These are phyloP conservation scores for Botrytis elliptica DNA, from an alignment of 2,329 filamentous ascomycete genomes.

Conservation along the genomic window DNA sequence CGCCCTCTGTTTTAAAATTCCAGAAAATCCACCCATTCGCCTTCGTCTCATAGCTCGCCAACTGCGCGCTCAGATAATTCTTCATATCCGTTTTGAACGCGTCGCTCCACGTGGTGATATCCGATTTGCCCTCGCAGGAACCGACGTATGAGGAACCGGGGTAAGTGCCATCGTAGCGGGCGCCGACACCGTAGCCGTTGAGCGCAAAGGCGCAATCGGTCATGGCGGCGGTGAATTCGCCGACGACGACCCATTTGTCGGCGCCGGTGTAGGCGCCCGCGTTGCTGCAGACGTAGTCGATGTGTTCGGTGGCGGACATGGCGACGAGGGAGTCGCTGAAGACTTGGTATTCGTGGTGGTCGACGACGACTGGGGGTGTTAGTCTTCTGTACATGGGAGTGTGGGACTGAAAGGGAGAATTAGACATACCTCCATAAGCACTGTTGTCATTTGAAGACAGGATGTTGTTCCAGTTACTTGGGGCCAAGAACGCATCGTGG, in stretches of 20 bases:
- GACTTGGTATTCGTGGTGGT: conserved; percentile 69
- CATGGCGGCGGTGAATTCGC: conserved; percentile 68
- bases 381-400: conserved; percentile 50
- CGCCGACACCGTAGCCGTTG: conserved; percentile 58
- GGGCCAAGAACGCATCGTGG: conserved; percentile 55
- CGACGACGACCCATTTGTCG: conserved; percentile 67
- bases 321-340: conserved; percentile 54
- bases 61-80: conserved; percentile 54
- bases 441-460: conserved; percentile 48
- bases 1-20: conserved; percentile 57
- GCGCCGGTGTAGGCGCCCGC: conserved; percentile 48
- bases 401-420: conserved; percentile 41
- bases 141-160: conserved; percentile 49
- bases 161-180: conserved; percentile 57
- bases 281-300: conserved; percentile 55
- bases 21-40: conserved; percentile 57
- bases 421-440: conserved; percentile 41
- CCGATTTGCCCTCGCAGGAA: conserved; percentile 53
- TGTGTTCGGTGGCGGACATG: conserved; percentile 52
- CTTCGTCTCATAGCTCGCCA: conserved; percentile 50
- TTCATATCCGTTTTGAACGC: conserved; percentile 47
- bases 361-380: conserved; percentile 51
- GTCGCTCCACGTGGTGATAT: conserved; percentile 47
- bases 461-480: conserved; percentile 60
- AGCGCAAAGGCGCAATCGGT: conserved; percentile 56